Conservation (phyloP, 2,329 filamentous ascomycete species). For the Endocalyx cinctus region DNA sequence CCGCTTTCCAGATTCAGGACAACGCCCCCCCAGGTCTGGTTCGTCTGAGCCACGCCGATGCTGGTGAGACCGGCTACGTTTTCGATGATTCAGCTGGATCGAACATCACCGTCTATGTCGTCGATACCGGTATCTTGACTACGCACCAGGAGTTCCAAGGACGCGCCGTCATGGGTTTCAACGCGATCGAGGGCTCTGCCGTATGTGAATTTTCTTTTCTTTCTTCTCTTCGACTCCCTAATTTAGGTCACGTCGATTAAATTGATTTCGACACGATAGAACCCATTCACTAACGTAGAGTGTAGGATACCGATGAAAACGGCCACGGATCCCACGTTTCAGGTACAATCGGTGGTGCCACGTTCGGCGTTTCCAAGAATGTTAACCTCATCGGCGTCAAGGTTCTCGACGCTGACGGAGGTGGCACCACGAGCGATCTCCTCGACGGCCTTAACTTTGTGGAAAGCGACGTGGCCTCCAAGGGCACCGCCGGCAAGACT, state of each 20-base stretch:
- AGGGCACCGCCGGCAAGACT: slow-evolving; percentile 43
- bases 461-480: slow-evolving; percentile 38
- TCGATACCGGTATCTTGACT: slow-evolving; percentile 60
- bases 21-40: slow-evolving; percentile 50
- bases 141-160: slow-evolving; percentile 54
- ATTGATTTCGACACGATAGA: too few species aligned
- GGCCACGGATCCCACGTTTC: slow-evolving; percentile 63
- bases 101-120: slow-evolving; percentile 57
- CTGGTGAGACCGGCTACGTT: slow-evolving; percentile 36
- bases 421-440: slow-evolving; percentile 46
- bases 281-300: too few species aligned
- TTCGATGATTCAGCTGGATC: slow-evolving; percentile 49
- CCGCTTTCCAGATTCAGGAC: slow-evolving; percentile 43
- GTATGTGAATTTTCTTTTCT: slow-evolving; percentile 29
- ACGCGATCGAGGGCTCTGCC: slow-evolving; percentile 41
- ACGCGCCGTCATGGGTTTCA: slow-evolving; percentile 48
- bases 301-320: slow-evolving; percentile 50
- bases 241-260: too few species aligned
- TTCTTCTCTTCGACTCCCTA: background rate
- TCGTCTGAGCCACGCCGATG: slow-evolving; percentile 43
- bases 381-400: slow-evolving; percentile 55
- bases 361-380: slow-evolving; percentile 59
- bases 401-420: slow-evolving; percentile 49
- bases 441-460: slow-evolving; percentile 58
- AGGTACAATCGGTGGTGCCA: slow-evolving; percentile 56